Evolutionary conservation across 2,329 filamentous ascomycete genomes (phyloP).

Genomic region (Xylaria sp.): DNA sequence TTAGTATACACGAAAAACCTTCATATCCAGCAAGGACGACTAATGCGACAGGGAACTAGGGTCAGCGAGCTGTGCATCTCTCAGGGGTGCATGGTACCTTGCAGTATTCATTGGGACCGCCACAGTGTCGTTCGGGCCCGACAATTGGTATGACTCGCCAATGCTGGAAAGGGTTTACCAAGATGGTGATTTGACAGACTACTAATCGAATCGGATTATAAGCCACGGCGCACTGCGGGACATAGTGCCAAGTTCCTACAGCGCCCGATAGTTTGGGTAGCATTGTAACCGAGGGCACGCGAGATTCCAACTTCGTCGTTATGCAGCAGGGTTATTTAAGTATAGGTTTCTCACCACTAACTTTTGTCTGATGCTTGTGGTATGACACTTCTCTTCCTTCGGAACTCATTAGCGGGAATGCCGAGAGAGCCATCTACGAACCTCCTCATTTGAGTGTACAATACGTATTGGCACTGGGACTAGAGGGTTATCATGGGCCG

Average conservation of each 20-base stretch:
- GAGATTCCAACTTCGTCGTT: background rate
- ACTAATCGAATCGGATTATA: background rate
- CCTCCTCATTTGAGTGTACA: background rate
- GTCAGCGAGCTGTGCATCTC: background rate
- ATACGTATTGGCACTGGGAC: background rate
- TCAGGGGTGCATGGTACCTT: constrained; percentile 1
- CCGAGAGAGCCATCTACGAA: background rate
- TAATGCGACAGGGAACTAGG: constrained; percentile 1
- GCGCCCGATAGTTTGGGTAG: constrained; percentile 1
- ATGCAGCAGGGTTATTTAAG: background rate
- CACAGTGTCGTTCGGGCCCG: background rate
- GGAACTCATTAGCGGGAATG: background rate
- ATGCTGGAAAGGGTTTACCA: background rate
- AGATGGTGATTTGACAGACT: background rate
- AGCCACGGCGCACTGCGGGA: background rate
- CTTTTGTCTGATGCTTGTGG: background rate
- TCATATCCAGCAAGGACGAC: background rate
- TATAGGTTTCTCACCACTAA: background rate
- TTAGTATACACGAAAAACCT: background rate
- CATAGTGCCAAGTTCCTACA: background rate
- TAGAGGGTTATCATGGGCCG: background rate
- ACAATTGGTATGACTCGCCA: background rate
- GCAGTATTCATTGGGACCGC: background rate
- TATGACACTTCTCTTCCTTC: background rate
- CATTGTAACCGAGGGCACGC: background rate